These are phyloP conservation scores for Phytomonas sp. DNA, from an alignment of 208 protist genomes.

Conservation along the genomic window DNA sequence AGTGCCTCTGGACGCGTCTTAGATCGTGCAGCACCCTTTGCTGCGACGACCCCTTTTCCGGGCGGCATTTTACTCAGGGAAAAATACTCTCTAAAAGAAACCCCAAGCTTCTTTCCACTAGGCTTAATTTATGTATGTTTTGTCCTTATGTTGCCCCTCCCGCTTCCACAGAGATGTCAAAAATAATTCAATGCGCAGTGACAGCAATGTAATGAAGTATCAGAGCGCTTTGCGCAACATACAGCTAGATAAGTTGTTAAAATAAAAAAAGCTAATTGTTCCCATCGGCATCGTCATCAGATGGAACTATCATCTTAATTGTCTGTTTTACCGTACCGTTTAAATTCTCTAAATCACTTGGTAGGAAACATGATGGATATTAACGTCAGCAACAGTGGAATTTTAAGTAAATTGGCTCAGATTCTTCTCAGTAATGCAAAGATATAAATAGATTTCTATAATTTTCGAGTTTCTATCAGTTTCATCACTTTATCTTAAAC, in stretches of 20 bases:
- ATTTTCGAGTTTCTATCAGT: not conserved
- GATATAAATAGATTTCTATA: not conserved
- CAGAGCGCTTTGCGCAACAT: not conserved
- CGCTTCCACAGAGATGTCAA: not conserved
- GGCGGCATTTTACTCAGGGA: not conserved
- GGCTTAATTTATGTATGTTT: not conserved
- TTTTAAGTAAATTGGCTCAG: not conserved
- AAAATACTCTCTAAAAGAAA: not conserved
- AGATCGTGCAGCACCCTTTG: not conserved
- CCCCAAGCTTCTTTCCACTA: not conserved
- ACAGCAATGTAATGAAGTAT: not conserved
- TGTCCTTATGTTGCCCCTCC: not conserved
- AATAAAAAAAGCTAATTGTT: not conserved
- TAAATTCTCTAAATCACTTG: not conserved
- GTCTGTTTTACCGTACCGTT: not conserved
- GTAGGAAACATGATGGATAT: not conserved
- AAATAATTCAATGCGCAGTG: not conserved
- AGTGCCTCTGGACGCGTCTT: not conserved
- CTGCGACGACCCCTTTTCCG: not conserved
- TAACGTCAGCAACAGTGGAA: not conserved
- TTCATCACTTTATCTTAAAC: not conserved
- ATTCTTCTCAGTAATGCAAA: not conserved
- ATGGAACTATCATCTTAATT: conserved; percentile 3
- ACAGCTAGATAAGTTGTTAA: not conserved
- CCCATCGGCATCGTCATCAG: conserved; percentile 9